These are phyloP conservation scores for Tetrapisispora iriomotensis DNA, from an alignment of 805 yeast genomes.

Conservation along the genomic window DNA sequence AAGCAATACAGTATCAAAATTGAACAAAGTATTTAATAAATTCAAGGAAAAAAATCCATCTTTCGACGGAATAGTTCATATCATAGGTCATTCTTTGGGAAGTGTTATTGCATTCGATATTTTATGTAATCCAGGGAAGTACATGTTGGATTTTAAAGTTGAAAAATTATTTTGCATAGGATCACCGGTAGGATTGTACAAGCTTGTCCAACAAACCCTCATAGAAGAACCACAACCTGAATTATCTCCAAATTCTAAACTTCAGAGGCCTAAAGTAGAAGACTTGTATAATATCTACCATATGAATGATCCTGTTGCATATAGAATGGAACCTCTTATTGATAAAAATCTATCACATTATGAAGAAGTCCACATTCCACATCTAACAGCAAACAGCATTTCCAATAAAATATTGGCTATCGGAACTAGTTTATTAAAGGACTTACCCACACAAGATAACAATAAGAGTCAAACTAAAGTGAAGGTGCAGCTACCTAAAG, in stretches of 20 bases:
- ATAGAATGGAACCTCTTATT: constrained; percentile 80
- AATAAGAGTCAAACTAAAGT: constrained; percentile 7
- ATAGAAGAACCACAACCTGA: constrained; percentile 35
- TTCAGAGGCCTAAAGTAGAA: constrained; percentile 44
- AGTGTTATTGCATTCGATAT: constrained; percentile 77
- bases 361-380: constrained; percentile 21
- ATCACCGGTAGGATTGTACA: constrained; percentile 83
- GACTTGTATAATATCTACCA: constrained; percentile 79
- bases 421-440: constrained; percentile 18
- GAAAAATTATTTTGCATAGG: constrained; percentile 75
- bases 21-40: constrained; percentile 50
- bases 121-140: constrained; percentile 39
- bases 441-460: constrained; percentile 8
- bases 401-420: constrained; percentile 23
- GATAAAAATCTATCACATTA: constrained; percentile 16
- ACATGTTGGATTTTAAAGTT: constrained; percentile 54
- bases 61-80: constrained; percentile 71
- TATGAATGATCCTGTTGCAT: constrained; percentile 86
- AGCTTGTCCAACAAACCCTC: constrained; percentile 55
- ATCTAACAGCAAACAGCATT: constrained; percentile 13
- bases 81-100: constrained; percentile 89
- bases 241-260: constrained; percentile 4
- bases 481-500: constrained; percentile 18
- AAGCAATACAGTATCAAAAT: constrained; percentile 47
- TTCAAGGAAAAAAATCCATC: constrained; percentile 57